Conservation (phyloP, 768 basidiomycete species). For the Amanita fuliginea region DNA sequence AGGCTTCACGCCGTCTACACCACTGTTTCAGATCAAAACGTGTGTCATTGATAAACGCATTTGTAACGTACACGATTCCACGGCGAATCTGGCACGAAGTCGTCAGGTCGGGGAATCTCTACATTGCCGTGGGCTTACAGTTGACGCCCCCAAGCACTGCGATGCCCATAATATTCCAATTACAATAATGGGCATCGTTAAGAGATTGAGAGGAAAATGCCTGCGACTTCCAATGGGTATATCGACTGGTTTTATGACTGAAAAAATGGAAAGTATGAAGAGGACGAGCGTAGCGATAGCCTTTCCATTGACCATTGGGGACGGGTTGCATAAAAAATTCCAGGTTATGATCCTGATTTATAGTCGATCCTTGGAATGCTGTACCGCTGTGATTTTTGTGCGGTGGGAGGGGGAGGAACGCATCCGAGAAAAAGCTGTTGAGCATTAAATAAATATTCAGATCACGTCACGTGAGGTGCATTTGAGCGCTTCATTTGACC, state of each 20-base stretch:
- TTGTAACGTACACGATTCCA: conserved; percentile 54
- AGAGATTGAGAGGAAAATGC: conserved; percentile 34
- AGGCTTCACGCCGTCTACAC: conserved; percentile 63
- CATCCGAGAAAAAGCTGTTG: too few relatives aligned
- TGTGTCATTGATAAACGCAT: neutral
- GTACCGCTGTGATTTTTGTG: too few relatives aligned
- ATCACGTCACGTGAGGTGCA: too few relatives aligned
- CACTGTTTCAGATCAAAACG: conserved; percentile 4
- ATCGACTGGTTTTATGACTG: conserved; percentile 36
- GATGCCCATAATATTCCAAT: conserved; percentile 45
- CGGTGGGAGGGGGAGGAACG: too few relatives aligned
- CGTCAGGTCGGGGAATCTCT: neutral
- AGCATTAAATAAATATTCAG: too few relatives aligned
- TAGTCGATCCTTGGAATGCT: too few relatives aligned
- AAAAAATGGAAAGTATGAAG: conserved; percentile 41
- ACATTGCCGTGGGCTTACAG: conserved; percentile 6
- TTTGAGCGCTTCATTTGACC: too few relatives aligned
- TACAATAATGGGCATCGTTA: conserved; percentile 41
- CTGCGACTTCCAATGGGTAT: conserved; percentile 24
- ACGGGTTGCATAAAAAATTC: neutral
- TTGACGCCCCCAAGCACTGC: conserved; percentile 36
- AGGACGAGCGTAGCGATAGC: conserved; percentile 40
- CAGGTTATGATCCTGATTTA: too few relatives aligned
- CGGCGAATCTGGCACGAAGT: conserved; percentile 35
- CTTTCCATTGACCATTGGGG: conserved; percentile 29